Conservation (phyloP, 495 filamentous ascomycete genomes). For the Penicillium lividum region DNA sequence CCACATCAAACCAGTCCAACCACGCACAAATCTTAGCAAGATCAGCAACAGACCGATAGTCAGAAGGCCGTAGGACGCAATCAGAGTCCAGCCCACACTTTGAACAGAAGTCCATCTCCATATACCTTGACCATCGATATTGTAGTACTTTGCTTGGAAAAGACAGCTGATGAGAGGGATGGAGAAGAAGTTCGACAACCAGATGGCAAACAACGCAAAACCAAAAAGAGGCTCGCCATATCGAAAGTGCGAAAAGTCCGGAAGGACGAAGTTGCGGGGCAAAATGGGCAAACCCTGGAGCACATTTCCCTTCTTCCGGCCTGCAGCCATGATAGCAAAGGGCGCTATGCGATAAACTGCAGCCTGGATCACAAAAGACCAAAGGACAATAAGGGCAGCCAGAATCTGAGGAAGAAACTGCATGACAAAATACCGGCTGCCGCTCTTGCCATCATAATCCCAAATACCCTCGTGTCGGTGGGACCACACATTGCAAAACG, state of each 20-base stretch:
- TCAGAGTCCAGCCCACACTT: constrained; percentile 74
- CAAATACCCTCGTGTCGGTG: constrained; percentile 61
- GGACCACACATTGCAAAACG: constrained; percentile 75
- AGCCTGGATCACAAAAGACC: constrained; percentile 69
- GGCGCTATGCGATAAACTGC: constrained; percentile 78
- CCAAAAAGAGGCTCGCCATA: constrained; percentile 57
- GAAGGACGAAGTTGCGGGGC: constrained; percentile 56
- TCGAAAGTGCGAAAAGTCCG: constrained; percentile 57
- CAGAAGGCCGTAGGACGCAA: constrained; percentile 70
- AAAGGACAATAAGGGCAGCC: constrained; percentile 71
- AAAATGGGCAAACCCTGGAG: constrained; percentile 46
- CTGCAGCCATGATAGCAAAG: constrained; percentile 72
- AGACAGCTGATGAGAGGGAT: constrained; percentile 65
- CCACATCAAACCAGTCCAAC: constrained; percentile 77
- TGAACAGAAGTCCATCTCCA: constrained; percentile 82
- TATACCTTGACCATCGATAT: constrained; percentile 37
- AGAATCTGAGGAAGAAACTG: constrained; percentile 79
- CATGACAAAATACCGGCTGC: constrained; percentile 79
- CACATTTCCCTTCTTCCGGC: constrained; percentile 36
- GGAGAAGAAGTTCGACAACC: constrained; percentile 63
- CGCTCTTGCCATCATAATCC: constrained; percentile 64
- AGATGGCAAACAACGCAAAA: constrained; percentile 55
- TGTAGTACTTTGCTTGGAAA: constrained; percentile 60
- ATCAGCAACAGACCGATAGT: constrained; percentile 58
- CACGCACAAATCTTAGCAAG: constrained; percentile 48